Conservation (phyloP, 495 filamentous ascomycete genomes). For the Hamigera avellanea region DNA sequence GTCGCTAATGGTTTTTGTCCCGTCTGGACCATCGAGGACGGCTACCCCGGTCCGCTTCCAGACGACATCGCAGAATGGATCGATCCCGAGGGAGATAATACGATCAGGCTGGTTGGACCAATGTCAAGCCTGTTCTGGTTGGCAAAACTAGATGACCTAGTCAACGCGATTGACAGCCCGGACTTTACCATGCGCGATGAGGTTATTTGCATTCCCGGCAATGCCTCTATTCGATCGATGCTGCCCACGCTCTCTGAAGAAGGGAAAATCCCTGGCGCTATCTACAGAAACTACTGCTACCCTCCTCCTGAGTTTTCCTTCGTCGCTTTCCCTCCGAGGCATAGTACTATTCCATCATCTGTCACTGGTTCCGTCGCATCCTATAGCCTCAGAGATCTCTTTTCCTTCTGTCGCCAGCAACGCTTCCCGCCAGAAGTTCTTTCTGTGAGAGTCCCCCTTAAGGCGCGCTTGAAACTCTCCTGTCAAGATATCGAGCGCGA, state of each 20-base stretch:
- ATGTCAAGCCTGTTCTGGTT: background rate
- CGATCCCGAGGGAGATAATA: background rate
- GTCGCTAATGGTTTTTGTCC: background rate
- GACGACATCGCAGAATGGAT: constrained; percentile 1
- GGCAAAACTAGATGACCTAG: background rate
- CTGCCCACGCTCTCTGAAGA: background rate
- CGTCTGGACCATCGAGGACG: background rate
- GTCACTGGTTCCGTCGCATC: background rate
- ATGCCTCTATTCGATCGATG: background rate
- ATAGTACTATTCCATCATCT: background rate
- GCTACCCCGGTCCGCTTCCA: background rate
- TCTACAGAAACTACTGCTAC: background rate
- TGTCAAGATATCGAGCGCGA: background rate
- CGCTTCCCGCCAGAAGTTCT: too few relatives aligned
- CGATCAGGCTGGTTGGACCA: too few relatives aligned
- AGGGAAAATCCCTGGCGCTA: background rate
- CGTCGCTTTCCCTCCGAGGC: background rate
- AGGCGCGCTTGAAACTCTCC: background rate
- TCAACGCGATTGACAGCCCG: background rate
- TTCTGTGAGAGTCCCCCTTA: too few relatives aligned
- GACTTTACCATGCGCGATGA: background rate
- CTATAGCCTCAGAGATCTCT: background rate
- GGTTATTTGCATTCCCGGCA: background rate
- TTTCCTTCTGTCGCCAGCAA: too few relatives aligned
- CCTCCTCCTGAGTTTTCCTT: background rate